Conservation (phyloP, 176 grass and related monocot genomes). For the Avena insularis region DNA sequence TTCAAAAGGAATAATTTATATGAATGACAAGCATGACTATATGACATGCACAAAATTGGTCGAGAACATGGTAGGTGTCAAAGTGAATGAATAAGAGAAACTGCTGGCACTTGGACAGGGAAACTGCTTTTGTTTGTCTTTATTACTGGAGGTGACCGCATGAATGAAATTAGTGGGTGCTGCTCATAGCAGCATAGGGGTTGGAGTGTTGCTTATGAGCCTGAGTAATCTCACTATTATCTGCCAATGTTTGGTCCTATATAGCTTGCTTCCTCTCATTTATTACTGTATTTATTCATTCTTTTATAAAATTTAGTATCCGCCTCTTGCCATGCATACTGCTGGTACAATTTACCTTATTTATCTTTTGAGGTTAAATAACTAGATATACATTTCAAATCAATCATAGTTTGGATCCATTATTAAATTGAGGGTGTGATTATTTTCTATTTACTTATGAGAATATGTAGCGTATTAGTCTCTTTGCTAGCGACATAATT, state of each 20-base stretch:
- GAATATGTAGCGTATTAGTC: neutral
- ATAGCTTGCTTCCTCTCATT: neutral
- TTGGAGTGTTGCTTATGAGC: neutral
- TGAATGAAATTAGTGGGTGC: neutral
- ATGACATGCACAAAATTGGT: neutral
- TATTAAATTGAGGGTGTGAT: neutral
- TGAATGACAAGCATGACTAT: neutral
- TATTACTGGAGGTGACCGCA: neutral
- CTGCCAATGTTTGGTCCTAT: conserved; percentile 17
- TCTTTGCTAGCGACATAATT: conserved; percentile 6
- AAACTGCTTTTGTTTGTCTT: neutral
- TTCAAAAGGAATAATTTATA: conserved; percentile 23
- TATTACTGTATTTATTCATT: neutral
- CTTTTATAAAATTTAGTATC: neutral
- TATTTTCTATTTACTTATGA: neutral
- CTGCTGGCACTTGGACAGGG: neutral
- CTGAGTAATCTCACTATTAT: neutral
- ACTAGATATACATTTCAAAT: neutral
- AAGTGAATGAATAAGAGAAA: neutral
- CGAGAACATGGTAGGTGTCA: neutral
- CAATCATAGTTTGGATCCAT: neutral
- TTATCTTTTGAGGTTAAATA: neutral
- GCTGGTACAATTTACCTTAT: neutral
- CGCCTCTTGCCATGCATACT: neutral
- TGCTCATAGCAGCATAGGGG: neutral